A percentile compares a stretch with the other conserved stretches of the same genome.
Evolutionary conservation across 345 rosid genomes (phyloP).

Genomic region (Gossypium bickii): DNA sequence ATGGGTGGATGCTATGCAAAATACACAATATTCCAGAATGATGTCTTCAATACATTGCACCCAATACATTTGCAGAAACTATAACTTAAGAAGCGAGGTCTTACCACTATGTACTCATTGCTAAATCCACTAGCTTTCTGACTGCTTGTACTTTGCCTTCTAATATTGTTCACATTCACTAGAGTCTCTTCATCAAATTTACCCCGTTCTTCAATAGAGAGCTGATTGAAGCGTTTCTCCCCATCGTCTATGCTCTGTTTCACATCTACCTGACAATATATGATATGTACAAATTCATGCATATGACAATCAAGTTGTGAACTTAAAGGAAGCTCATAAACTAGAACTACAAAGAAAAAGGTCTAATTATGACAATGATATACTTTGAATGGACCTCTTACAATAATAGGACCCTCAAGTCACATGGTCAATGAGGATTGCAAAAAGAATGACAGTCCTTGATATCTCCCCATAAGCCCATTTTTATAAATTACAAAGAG

Average conservation of each 20-base stretch:
- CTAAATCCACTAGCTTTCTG: slow-evolving; percentile 60
- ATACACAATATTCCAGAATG: background rate
- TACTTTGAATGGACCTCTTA: background rate
- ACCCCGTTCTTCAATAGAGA: slow-evolving; percentile 94
- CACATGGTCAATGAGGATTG: background rate
- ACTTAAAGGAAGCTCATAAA: background rate
- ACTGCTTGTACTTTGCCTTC: slow-evolving; percentile 52
- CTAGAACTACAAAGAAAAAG: background rate
- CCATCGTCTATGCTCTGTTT: slow-evolving; percentile 71
- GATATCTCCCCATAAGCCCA: background rate
- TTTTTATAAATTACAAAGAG: background rate
- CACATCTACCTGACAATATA: slow-evolving; percentile 56
- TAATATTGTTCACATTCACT: slow-evolving; percentile 79
- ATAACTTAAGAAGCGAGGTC: background rate
- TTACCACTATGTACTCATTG: slow-evolving; percentile 93
- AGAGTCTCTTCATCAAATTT: slow-evolving; percentile 94
- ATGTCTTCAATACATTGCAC: background rate
- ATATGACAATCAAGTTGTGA: background rate
- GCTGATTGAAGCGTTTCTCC: slow-evolving; percentile 83
- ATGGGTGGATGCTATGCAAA: background rate
- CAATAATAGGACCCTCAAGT: background rate
- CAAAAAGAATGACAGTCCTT: background rate
- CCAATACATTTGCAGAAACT: background rate
- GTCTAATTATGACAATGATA: background rate
- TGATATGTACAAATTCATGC: background rate